A percentile compares a stretch with the other conserved stretches of the same genome.
Evolutionary conservation across 2,329 filamentous ascomycete species (phyloP).

Genomic region (Apiospora sp.): DNA sequence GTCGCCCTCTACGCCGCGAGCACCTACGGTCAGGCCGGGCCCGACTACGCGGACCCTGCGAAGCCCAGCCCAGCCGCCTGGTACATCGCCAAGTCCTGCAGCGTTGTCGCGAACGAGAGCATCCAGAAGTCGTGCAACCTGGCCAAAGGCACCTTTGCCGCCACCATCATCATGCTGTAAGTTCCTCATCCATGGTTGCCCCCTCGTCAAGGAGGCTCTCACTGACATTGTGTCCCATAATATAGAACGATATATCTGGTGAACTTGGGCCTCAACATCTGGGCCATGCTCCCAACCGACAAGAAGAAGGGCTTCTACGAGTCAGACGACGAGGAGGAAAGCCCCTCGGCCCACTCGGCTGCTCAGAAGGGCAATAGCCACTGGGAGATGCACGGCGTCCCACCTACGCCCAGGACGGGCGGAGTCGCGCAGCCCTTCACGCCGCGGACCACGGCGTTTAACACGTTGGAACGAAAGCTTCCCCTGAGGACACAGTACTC

Average conservation of each 20-base stretch:
- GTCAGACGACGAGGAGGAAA: constrained; percentile 45
- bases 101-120: constrained; percentile 60
- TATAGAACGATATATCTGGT: constrained; percentile 65
- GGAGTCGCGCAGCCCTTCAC: constrained; percentile 59
- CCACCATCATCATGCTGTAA: constrained; percentile 73
- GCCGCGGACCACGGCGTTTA: constrained; percentile 72
- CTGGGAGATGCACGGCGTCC: constrained; percentile 67
- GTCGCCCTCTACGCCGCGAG: constrained; percentile 70
- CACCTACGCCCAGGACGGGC: constrained; percentile 43
- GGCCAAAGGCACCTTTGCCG: constrained; percentile 72
- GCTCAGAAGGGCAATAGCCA: constrained; percentile 50
- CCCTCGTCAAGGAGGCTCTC: constrained; percentile 25
- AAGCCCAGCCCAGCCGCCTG: constrained; percentile 71
- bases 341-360: constrained; percentile 38
- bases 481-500: constrained; percentile 10
- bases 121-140: constrained; percentile 69
- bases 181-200: constrained; percentile 38
- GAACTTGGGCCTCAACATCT: constrained; percentile 67
- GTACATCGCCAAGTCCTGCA: constrained; percentile 78
- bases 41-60: constrained; percentile 73
- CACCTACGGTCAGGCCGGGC: constrained; percentile 75
- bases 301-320: constrained; percentile 45
- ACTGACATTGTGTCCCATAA: constrained; percentile 8
- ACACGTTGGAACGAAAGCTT: constrained; percentile 63
- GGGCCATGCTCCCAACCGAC: constrained; percentile 59